Conservation (phyloP, 495 filamentous ascomycete species). For the Aspergillus incahuasiensis region DNA sequence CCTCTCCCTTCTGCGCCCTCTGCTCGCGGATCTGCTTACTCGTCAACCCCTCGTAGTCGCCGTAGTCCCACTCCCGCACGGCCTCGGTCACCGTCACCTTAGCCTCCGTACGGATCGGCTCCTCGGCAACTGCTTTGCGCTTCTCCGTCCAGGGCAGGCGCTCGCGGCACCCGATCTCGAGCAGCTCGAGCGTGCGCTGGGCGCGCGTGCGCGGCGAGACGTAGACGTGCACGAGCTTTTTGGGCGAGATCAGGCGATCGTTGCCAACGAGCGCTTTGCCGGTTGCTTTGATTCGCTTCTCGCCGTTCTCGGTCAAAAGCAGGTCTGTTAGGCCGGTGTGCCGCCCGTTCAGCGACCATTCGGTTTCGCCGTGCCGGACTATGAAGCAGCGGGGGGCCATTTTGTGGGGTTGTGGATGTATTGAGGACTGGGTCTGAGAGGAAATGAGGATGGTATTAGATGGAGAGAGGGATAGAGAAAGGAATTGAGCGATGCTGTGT, state of each 20-base stretch:
- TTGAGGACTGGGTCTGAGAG: too few species aligned
- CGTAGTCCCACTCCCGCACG: conserved; percentile 94
- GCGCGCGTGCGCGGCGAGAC: conserved; percentile 86
- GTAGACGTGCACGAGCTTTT: conserved; percentile 71
- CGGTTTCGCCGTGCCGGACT: conserved; percentile 90
- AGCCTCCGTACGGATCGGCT: conserved; percentile 46
- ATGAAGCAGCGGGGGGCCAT: conserved; percentile 84
- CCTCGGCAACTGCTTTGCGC: conserved; percentile 31
- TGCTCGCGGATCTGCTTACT: conserved; percentile 60
- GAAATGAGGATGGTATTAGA: too few species aligned
- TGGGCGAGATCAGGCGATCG: conserved; percentile 81
- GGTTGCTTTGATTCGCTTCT: conserved; percentile 76
- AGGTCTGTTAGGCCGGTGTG: conserved; percentile 89
- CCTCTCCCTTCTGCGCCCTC: conserved; percentile 37
- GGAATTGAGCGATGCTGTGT: too few species aligned
- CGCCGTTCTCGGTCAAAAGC: conserved; percentile 78
- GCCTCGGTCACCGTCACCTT: conserved; percentile 66
- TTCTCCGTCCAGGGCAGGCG: conserved; percentile 50
- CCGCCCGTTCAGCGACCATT: conserved; percentile 91
- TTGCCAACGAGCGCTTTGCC: conserved; percentile 78
- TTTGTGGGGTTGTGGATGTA: not conserved
- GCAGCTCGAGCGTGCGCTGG: conserved; percentile 80
- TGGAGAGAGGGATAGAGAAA: not conserved
- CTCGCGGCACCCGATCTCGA: conserved; percentile 55
- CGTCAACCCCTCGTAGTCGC: conserved; percentile 89